Evolutionary conservation across 139 green algal genomes (phyloP).

Genomic region (Ettlia oleoabundans): DNA sequence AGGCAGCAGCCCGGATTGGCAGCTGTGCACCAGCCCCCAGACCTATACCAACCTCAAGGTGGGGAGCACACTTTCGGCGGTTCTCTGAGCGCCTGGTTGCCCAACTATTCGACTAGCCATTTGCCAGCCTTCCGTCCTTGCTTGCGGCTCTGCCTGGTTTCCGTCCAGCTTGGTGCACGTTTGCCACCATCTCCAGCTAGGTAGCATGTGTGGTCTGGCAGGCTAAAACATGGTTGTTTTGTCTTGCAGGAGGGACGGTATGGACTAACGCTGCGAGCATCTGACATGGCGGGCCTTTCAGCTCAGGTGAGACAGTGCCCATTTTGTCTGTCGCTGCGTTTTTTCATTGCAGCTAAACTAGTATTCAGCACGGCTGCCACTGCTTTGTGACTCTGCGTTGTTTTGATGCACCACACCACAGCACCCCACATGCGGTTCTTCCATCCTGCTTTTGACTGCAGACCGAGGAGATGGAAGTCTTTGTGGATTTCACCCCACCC

Average conservation of each 20-base stretch:
- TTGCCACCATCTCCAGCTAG: too few species aligned
- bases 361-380: neutral
- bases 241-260: constrained; percentile 40
- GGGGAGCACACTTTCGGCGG: too few species aligned
- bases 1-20: constrained; percentile 13
- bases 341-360: neutral
- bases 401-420: neutral
- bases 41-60: constrained; percentile 35
- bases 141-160: too few species aligned
- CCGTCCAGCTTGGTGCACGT: too few species aligned
- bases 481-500: constrained; percentile 32
- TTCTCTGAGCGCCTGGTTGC: too few species aligned
- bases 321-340: neutral
- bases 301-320: neutral
- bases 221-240: too few species aligned
- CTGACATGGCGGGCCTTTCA: constrained; percentile 32
- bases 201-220: too few species aligned
- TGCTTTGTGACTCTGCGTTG: neutral
- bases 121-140: too few species aligned
- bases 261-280: constrained; percentile 35
- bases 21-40: constrained; percentile 38
- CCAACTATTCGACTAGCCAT: too few species aligned
- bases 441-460: neutral
- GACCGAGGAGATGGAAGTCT: constrained; percentile 28
- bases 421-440: neutral